Base-by-base conservation (phyloP, 805 yeast species). In the Candida loeiensis region DNA sequence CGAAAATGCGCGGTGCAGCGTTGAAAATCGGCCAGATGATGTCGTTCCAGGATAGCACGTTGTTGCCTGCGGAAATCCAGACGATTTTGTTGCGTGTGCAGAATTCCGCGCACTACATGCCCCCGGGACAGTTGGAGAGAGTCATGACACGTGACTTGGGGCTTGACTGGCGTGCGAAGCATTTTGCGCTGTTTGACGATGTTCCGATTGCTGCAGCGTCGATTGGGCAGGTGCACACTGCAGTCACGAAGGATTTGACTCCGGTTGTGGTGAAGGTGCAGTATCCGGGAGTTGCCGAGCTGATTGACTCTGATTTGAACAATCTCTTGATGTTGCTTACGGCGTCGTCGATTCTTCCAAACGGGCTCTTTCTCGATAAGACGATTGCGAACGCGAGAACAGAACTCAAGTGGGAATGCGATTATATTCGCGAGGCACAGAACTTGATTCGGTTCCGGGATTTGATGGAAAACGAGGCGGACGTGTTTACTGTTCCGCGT, bases 1-100 rank as follows among this genome's bases (percentile, higher is more conserved):
- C 93, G 37, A 80, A 86, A 55, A 93, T 93, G 99, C 76, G 99
- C 56, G 99, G 99, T n/a, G 99, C 98, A 2, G 99, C 99, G 2
- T 71, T 93, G 56, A 93, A 93, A 56, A 76, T 93, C 41, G 99
- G 99, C n/a, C 99, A 93, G 64, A 79, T 93, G 84, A 67, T 93
- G 61, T 87, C 96, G 2, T 91, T 93, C 61, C 99, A 93, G 63
- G 98, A 91, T 59, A 80, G 83, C 45, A 74, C 85, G 21, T 79
- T 91, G 24, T 64, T 91, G 30, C 98, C 99, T 1, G 72, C 74
- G 30, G 96, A 90, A 53, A 76, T 93, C 43, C 95, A 88, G 53
- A 77, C 80, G 50, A 79, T 91, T 31, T 66, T 93, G 50, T 65
- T 86, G 37, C 70, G 89, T 22, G 96, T 93, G 1, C 99, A 93